A percentile compares a stretch with the other conserved stretches of the same genome.
These are phyloP conservation scores for Dictyostelium intermedium DNA, from an alignment of 78 protist species.

Conservation along the genomic window DNA sequence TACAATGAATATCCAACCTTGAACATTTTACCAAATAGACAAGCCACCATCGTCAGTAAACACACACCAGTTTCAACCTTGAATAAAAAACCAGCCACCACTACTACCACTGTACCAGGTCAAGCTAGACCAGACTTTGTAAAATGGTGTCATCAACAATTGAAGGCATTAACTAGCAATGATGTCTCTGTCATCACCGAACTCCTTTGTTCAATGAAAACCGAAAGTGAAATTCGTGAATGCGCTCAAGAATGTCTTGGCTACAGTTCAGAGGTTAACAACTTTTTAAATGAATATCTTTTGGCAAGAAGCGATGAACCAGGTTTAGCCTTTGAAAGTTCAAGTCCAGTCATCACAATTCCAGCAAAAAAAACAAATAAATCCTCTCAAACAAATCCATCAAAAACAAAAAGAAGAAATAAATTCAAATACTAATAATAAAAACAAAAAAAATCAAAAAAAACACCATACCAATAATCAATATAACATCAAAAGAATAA, in stretches of 20 bases:
- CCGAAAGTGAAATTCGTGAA: slow-evolving; percentile 69
- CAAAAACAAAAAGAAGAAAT: not conserved
- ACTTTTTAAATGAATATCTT: slow-evolving; percentile 57
- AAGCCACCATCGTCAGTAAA: slow-evolving; percentile 9
- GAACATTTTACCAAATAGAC: slow-evolving; percentile 43
- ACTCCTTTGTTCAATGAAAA: slow-evolving; percentile 38
- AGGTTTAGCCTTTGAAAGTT: slow-evolving; percentile 47
- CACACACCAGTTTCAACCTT: not conserved
- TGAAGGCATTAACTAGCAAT: slow-evolving; percentile 60
- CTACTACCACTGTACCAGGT: not conserved
- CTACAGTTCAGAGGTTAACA: slow-evolving; percentile 28
- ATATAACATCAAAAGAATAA: not conserved
- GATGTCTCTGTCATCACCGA: slow-evolving; percentile 66
- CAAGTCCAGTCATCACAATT: slow-evolving; percentile 59
- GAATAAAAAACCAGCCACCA: not conserved
- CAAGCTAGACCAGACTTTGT: slow-evolving; percentile 64
- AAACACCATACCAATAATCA: not conserved
- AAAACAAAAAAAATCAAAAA: not conserved
- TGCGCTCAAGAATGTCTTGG: slow-evolving; percentile 69
- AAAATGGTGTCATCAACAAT: slow-evolving; percentile 75
- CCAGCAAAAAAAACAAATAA: slow-evolving; percentile 41
- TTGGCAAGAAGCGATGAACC: slow-evolving; percentile 73
- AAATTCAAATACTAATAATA: not conserved
- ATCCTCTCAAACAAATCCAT: not conserved
- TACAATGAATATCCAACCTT: slow-evolving; percentile 21